A percentile compares a stretch with the other conserved stretches of the same genome.
These are phyloP conservation scores for Arthrobotrys entomopaga DNA, from an alignment of 2,329 filamentous ascomycete genomes.

Conservation along the genomic window DNA sequence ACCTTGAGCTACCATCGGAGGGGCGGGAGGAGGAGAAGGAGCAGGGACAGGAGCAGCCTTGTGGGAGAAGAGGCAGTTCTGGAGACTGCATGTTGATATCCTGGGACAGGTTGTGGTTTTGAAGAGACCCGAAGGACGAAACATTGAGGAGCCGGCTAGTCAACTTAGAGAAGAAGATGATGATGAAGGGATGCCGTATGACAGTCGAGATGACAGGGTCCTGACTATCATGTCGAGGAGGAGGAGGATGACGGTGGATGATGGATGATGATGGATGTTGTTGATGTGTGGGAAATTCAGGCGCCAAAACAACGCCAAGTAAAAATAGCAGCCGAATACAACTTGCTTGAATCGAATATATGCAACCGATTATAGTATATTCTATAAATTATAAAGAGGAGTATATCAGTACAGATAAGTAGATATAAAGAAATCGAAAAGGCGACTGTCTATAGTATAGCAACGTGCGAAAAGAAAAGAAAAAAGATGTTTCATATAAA, in stretches of 20 bases:
- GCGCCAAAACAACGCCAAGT: constrained; percentile 7
- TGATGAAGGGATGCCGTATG: constrained; percentile 5
- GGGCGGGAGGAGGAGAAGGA: constrained; percentile 1
- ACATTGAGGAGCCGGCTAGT: constrained; percentile 52
- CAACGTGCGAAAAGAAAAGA: not conserved
- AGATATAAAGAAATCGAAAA: not conserved
- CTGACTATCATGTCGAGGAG: constrained; percentile 39
- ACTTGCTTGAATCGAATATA: not conserved
- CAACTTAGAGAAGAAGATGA: constrained; percentile 23
- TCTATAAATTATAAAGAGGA: not conserved
- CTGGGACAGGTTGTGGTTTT: constrained; percentile 34
- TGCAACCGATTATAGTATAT: not conserved
- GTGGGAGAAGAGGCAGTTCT: constrained; percentile 53
- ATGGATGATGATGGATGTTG: constrained; percentile 6
- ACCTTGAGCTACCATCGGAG: not conserved
- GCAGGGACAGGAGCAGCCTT: constrained; percentile 3
- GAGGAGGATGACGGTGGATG: constrained; percentile 9
- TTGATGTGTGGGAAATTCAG: not conserved
- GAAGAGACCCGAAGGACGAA: constrained; percentile 48
- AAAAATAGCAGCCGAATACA: not conserved
- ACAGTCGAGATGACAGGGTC: constrained; percentile 38
- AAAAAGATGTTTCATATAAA: constrained; percentile 14
- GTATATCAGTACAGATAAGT: not conserved
- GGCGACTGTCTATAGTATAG: not conserved
- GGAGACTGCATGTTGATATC: constrained; percentile 44